These are phyloP conservation scores for Nadsonia fulvescens DNA, from an alignment of 805 yeast genomes.

Conservation along the genomic window DNA sequence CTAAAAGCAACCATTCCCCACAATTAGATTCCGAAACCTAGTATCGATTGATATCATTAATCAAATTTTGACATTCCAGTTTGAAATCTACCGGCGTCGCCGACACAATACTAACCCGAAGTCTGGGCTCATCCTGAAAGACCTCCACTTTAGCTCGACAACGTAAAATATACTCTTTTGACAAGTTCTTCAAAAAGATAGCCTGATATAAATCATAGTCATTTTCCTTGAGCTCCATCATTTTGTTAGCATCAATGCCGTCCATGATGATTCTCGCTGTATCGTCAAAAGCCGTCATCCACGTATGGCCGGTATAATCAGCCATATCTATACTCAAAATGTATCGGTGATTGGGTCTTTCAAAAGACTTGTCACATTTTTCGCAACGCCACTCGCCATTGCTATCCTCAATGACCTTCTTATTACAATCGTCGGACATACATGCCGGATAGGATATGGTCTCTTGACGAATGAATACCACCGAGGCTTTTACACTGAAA, in stretches of 20 bases:
- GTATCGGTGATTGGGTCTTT: conserved; percentile 62
- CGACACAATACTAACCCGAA: conserved; percentile 52
- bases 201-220: conserved; percentile 26
- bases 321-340: conserved; percentile 58
- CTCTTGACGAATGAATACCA: conserved; percentile 43
- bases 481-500: conserved; percentile 56
- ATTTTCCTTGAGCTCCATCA: conserved; percentile 22
- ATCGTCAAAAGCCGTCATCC: conserved; percentile 79
- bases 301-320: conserved; percentile 68
- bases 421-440: conserved; percentile 47
- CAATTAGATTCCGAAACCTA: too few relatives aligned
- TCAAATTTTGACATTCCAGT: conserved; percentile 13
- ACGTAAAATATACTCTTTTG: conserved; percentile 58
- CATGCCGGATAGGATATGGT: conserved; percentile 90
- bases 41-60: conserved; percentile 10
- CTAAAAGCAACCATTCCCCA: too few relatives aligned
- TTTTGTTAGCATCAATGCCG: conserved; percentile 40
- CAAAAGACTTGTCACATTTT: conserved; percentile 57
- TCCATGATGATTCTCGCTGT: conserved; percentile 55
- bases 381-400: conserved; percentile 93
- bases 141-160: conserved; percentile 68
- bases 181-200: conserved; percentile 29
- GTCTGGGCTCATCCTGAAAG: conserved; percentile 51
- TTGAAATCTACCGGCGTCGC: conserved; percentile 19
- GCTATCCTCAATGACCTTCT: conserved; percentile 60